phyloP scores from a whole-genome alignment of 139 green algal species.

The Eudorina sp. region DNA sequence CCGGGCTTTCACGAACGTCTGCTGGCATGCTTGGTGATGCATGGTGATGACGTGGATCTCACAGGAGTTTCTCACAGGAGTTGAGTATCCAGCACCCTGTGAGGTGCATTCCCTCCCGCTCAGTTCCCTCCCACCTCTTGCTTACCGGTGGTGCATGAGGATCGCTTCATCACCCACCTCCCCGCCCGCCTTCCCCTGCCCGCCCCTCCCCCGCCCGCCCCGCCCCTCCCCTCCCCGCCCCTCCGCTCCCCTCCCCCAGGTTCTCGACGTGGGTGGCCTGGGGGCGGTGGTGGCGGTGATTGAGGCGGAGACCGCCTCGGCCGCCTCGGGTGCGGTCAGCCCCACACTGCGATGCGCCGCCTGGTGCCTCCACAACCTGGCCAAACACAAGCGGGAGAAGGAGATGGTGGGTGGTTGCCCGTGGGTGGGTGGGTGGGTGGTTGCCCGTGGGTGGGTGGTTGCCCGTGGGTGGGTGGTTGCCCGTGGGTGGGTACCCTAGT shows the following conservation, averaged over 20 bases:
- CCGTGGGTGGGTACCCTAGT: too few relatives aligned
- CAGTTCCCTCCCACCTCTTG: too few relatives aligned
- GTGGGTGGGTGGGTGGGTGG: not conserved
- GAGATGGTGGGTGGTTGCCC: constrained; percentile 30
- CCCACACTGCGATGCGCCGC: not conserved
- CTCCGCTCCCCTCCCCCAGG: not conserved
- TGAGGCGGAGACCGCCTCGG: not conserved
- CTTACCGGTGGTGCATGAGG: too few relatives aligned
- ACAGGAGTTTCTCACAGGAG: too few relatives aligned
- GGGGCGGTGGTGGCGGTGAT: not conserved
- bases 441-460: not conserved
- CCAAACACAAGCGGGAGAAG: constrained; percentile 48
- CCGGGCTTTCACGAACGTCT: too few relatives aligned
- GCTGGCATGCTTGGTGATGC: too few relatives aligned
- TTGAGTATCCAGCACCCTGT: too few relatives aligned
- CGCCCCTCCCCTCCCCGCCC: not conserved
- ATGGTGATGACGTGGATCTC: too few relatives aligned
- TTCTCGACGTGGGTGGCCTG: constrained; percentile 16
- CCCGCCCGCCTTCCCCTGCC: not conserved
- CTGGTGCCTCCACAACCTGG: constrained; percentile 43
- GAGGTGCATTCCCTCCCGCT: too few relatives aligned
- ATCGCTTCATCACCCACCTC: too few relatives aligned
- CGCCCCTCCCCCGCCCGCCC: not conserved
- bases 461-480: too few relatives aligned
- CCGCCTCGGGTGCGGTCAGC: not conserved